Percentiles rank a stretch among this genome's conserved stretches.
Evolutionary conservation across 495 filamentous ascomycete genomes (phyloP).

Genomic region (Trichoderma orchidacearum): DNA sequence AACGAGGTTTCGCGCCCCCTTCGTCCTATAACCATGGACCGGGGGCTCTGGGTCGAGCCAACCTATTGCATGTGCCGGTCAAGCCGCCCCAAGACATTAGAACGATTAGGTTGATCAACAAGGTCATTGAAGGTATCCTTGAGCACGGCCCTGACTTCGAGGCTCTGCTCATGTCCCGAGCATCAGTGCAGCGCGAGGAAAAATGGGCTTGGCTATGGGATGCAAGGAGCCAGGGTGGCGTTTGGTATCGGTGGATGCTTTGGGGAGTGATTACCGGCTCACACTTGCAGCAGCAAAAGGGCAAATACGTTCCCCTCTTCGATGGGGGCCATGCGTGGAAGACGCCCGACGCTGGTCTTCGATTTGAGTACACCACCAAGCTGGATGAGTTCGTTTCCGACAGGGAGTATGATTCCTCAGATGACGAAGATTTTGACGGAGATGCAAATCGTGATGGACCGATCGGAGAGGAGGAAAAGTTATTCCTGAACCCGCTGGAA

Average conservation of each 20-base stretch:
- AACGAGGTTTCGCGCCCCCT: slow-evolving; percentile 74
- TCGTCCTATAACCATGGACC: slow-evolving; percentile 40
- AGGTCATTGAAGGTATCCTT: slow-evolving; percentile 65
- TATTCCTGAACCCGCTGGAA: slow-evolving; percentile 71
- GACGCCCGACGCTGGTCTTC: slow-evolving; percentile 47
- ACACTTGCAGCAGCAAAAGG: slow-evolving; percentile 14
- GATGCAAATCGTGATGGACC: slow-evolving; percentile 50
- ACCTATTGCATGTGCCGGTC: slow-evolving; percentile 57
- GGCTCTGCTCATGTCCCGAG: slow-evolving; percentile 76
- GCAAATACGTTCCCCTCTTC: slow-evolving; percentile 45
- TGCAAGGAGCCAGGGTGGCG: slow-evolving; percentile 58
- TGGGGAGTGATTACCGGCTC: slow-evolving; percentile 67
- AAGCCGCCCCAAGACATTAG: slow-evolving; percentile 64
- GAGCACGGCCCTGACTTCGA: slow-evolving; percentile 81
- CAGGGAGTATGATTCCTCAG: slow-evolving; percentile 73
- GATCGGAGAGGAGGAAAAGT: slow-evolving; percentile 35
- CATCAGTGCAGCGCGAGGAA: slow-evolving; percentile 66
- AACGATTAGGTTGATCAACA: slow-evolving; percentile 75
- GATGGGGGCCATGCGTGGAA: slow-evolving; percentile 60
- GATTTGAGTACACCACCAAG: slow-evolving; percentile 60
- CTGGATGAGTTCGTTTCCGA: slow-evolving; percentile 70
- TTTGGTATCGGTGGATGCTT: slow-evolving; percentile 84
- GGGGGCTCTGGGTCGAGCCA: slow-evolving; percentile 29
- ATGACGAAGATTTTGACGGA: slow-evolving; percentile 73
- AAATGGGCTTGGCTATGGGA: slow-evolving; percentile 96